Evolutionary conservation across 306 rosid genomes (phyloP).

Genomic region (Pueraria montana): DNA sequence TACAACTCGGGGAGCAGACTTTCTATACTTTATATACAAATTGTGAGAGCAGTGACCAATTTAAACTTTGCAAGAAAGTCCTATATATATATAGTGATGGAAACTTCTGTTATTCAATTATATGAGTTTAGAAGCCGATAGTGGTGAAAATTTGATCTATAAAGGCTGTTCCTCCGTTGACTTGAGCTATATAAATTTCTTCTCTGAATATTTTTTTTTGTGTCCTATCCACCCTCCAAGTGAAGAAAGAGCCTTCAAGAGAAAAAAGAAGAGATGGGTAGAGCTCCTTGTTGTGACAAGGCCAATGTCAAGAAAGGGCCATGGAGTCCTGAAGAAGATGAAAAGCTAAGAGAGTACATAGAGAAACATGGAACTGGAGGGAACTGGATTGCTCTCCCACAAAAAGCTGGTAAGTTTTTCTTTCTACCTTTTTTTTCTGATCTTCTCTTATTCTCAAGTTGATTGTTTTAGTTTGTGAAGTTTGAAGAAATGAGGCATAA

Average conservation of each 20-base stretch:
- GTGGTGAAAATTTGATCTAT: constrained; percentile 46
- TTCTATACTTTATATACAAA: constrained; percentile 51
- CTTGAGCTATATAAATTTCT: constrained; percentile 49
- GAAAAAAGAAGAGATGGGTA: constrained; percentile 65
- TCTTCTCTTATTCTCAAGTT: background rate
- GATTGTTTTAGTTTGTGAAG: background rate
- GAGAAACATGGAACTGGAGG: constrained; percentile 86
- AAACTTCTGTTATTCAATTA: constrained; percentile 47
- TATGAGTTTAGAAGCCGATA: constrained; percentile 14
- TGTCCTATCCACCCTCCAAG: constrained; percentile 32
- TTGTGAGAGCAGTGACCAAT: constrained; percentile 40
- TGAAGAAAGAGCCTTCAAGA: background rate
- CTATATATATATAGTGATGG: constrained; percentile 37
- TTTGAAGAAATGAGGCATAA: background rate
- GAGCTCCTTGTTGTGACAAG: constrained; percentile 98
- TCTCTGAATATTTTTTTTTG: constrained; percentile 30
- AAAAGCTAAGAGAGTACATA: constrained; percentile 74
- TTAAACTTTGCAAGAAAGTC: constrained; percentile 37
- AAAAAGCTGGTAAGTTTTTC: constrained; percentile 68
- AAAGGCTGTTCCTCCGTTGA: constrained; percentile 54
- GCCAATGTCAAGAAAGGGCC: constrained; percentile 95
- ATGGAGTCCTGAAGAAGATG: constrained; percentile 98
- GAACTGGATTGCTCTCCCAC: constrained; percentile 94
- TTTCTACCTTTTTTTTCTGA: background rate
- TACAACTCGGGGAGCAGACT: constrained; percentile 29